Base-by-base conservation (phyloP, 345 rosid genomes). In the Populus euphratica region DNA sequence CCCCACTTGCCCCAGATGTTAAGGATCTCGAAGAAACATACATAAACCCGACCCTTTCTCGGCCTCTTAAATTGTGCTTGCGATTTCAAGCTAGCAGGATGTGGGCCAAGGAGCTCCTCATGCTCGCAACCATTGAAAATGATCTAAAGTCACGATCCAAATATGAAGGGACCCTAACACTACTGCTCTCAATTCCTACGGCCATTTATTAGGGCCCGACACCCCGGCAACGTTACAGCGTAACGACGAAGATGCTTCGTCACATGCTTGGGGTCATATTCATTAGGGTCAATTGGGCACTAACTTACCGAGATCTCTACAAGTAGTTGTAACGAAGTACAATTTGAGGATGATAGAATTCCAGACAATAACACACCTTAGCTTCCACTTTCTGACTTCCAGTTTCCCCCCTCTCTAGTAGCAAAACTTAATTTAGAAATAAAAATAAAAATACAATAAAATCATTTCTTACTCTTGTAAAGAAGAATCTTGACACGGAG, bases 401-500 rank as follows among this genome's bases (percentile, higher is more conserved):
- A 43, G 41, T 71, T 80, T 13, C 50, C 5, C 3, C 17, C 59
- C 38, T 61, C 73, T 72, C 68, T 54, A 68, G 44, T 52, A 43
- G 17, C 70, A 73, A 72, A 41, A 3, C 18, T 74, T 77, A 49
- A 70, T 64, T 74, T 76, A 41, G 44, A 79, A 76, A 31, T 33
- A 5, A 65, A 12, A n/a, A 23, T 20, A 27, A 20, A 41, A 41
- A 41, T 10, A 11, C 2, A 41, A 29, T 8, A 67, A 35, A 0
- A n/a, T 9, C 27, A 33, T 66, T 25, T 9, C 33, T 25, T 66
- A 13, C 12, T 16, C 13, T 4, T 17, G 38, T 25, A 6, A 72
- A 68, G 36, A 33, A 78, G 76, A 80, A 77, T 78, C 73, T 82
- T 74, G 87, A 77, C 86, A 78, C n/a, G 73, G 27, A 62, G 75